A percentile compares a stretch with the other conserved stretches of the same genome.
Conservation (phyloP, 2,329 filamentous ascomycete genomes). For the Ascochyta koolunga region DNA sequence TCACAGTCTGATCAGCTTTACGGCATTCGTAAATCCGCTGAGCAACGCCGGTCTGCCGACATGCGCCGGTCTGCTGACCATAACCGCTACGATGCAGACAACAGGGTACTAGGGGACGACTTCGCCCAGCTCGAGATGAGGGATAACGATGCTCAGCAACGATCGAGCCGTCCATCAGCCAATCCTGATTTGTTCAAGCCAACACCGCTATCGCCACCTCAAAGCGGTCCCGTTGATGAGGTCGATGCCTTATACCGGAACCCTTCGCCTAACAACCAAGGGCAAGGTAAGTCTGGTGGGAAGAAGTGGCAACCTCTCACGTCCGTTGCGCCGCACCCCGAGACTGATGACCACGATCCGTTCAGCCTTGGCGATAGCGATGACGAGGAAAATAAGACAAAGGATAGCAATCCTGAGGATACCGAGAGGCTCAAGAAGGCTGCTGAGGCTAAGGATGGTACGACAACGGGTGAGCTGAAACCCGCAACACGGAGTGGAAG, state of each 20-base stretch:
- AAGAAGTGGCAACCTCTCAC: constrained; percentile 99
- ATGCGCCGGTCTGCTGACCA: constrained; percentile 77
- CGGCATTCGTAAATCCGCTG: constrained; percentile 48
- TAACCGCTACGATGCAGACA: constrained; percentile 92
- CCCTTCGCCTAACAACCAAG: constrained; percentile 42
- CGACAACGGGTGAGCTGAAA: constrained; percentile 36
- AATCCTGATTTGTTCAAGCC: constrained; percentile 85
- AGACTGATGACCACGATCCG: constrained; percentile 84
- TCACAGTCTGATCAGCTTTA: constrained; percentile 49
- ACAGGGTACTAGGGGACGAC: constrained; percentile 86
- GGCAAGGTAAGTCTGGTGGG: constrained; percentile 60
- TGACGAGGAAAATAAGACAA: constrained; percentile 78
- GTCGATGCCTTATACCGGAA: constrained; percentile 74
- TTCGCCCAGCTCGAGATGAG: constrained; percentile 72
- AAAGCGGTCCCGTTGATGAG: constrained; percentile 73
- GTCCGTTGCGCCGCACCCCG: constrained; percentile 80
- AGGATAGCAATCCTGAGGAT: constrained; percentile 63
- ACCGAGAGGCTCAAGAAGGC: constrained; percentile 58
- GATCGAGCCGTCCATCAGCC: constrained; percentile 68
- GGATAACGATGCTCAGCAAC: constrained; percentile 64
- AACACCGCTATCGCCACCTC: constrained; percentile 58
- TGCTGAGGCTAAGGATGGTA: constrained; percentile 48
- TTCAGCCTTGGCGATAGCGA: constrained; percentile 97
- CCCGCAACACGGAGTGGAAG: constrained; percentile 51
- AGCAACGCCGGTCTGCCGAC: constrained; percentile 74